phyloP scores from a whole-genome alignment of 139 green algal species.

The Prasinococcaceae sp. region DNA sequence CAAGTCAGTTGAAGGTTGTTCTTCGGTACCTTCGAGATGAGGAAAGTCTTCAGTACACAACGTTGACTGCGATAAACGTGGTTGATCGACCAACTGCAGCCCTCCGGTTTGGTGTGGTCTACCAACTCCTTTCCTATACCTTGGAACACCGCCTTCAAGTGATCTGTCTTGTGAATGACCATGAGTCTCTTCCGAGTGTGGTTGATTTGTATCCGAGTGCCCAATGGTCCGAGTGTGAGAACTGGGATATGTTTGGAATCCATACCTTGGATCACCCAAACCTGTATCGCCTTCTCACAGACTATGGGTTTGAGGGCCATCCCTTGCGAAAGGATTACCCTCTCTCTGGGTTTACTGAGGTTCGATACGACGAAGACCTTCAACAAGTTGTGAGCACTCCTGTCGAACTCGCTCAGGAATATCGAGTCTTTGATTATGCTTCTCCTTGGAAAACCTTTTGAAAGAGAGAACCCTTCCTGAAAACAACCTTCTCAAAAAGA shows the following conservation, averaged over 20 bases:
- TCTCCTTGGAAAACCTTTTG: constrained; percentile 59
- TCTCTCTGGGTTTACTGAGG: constrained; percentile 61
- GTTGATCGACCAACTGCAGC: too few relatives aligned
- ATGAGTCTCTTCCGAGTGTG: constrained; percentile 36
- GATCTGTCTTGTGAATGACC: too few relatives aligned
- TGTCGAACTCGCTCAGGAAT: constrained; percentile 37
- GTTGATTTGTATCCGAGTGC: constrained; percentile 26
- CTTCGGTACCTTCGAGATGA: too few relatives aligned
- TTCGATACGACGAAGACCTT: constrained; percentile 35
- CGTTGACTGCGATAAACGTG: too few relatives aligned
- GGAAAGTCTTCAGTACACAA: too few relatives aligned
- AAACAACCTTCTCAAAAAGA: too few relatives aligned
- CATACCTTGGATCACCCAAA: constrained; percentile 68
- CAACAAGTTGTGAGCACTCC: constrained; percentile 34
- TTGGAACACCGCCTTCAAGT: too few relatives aligned
- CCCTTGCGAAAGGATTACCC: constrained; percentile 78
- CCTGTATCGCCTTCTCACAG: constrained; percentile 65
- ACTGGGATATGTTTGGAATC: constrained; percentile 81
- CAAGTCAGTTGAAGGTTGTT: too few relatives aligned
- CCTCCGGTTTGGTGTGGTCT: too few relatives aligned
- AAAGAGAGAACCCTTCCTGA: too few relatives aligned
- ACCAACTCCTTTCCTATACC: too few relatives aligned
- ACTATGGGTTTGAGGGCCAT: constrained; percentile 78
- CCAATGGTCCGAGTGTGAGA: constrained; percentile 60
- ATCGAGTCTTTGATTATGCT: constrained; percentile 57